phyloP scores from a whole-genome alignment of 2,329 filamentous ascomycete genomes.

The Fusarium sp. region DNA sequence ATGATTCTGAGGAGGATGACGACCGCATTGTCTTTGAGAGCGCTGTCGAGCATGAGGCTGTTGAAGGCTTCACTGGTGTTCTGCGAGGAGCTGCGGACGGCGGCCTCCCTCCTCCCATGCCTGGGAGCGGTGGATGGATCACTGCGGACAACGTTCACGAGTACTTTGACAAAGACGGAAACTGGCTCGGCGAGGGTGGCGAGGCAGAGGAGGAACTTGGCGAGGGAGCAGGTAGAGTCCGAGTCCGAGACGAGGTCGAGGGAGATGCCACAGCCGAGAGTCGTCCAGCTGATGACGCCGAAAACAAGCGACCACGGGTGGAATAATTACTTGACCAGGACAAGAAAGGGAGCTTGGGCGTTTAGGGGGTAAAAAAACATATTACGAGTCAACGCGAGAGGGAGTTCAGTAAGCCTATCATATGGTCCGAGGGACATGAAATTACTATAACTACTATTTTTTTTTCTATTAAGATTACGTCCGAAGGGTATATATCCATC shows the following conservation, averaged over 20 bases:
- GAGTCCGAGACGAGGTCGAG: constrained; percentile 64
- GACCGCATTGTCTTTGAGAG: constrained; percentile 69
- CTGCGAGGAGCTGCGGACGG: constrained; percentile 59
- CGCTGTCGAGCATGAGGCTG: constrained; percentile 57
- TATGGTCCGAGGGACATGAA: neutral
- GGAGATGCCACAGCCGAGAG: constrained; percentile 57
- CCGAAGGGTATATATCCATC: constrained; percentile 37
- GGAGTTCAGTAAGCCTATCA: constrained; percentile 3
- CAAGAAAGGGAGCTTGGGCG: constrained; percentile 37
- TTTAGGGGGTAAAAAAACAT: constrained; percentile 22
- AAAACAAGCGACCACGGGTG: constrained; percentile 60
- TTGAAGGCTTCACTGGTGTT: constrained; percentile 68
- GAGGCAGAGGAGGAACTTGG: constrained; percentile 63
- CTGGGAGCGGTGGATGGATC: constrained; percentile 84
- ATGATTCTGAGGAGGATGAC: constrained; percentile 67
- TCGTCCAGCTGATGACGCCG: constrained; percentile 50
- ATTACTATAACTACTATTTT: constrained; percentile 12
- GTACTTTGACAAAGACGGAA: constrained; percentile 83
- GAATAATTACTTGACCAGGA: constrained; percentile 47
- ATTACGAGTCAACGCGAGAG: constrained; percentile 5
- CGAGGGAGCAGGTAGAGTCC: constrained; percentile 71
- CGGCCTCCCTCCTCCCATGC: constrained; percentile 72
- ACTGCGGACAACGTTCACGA: constrained; percentile 91
- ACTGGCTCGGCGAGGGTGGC: constrained; percentile 69
- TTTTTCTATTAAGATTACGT: constrained; percentile 39